phyloP scores from a whole-genome alignment of 1,284 basidiomycete species.

The Apiotrichum veenhuisii region DNA sequence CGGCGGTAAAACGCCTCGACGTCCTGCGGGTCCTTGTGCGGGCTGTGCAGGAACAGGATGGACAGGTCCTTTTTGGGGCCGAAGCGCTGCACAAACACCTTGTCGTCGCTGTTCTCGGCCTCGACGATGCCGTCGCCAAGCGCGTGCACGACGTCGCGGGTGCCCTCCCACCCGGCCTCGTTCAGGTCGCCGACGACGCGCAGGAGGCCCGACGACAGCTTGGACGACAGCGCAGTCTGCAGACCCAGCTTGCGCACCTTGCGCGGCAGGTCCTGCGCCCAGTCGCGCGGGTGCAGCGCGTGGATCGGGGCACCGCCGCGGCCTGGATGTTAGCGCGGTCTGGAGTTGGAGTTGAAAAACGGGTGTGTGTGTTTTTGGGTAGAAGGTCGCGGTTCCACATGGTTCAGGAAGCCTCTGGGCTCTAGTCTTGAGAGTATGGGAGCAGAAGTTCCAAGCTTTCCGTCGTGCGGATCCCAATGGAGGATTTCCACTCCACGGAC shows the following conservation, averaged over 20 bases:
- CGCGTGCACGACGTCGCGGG: slow-evolving; percentile 33
- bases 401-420: no score
- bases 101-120: slow-evolving; percentile 1
- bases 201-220: slow-evolving; percentile 68
- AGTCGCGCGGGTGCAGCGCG: slow-evolving; percentile 85
- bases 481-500: no score
- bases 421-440: no score
- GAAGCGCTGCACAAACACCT: slow-evolving; percentile 25
- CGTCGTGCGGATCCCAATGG: no score
- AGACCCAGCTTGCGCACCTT: slow-evolving; percentile 92
- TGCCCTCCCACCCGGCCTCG: slow-evolving; percentile 50
- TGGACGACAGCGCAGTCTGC: slow-evolving; percentile 77
- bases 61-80: slow-evolving; percentile 34
- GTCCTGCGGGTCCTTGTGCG: slow-evolving; percentile 22
- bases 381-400: no score
- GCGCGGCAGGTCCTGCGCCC: slow-evolving; percentile 80
- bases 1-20: slow-evolving; percentile 22
- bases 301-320: slow-evolving; percentile 88
- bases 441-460: no score
- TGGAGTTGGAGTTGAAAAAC: no score
- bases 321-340: slow-evolving; percentile 20
- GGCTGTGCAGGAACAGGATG: slow-evolving; percentile 46
- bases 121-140: slow-evolving; percentile 46
- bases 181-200: slow-evolving; percentile 72
- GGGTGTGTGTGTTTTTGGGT: no score